Base-by-base conservation (phyloP, 2,329 filamentous ascomycete genomes). In the Leptographium wingfieldii region DNA sequence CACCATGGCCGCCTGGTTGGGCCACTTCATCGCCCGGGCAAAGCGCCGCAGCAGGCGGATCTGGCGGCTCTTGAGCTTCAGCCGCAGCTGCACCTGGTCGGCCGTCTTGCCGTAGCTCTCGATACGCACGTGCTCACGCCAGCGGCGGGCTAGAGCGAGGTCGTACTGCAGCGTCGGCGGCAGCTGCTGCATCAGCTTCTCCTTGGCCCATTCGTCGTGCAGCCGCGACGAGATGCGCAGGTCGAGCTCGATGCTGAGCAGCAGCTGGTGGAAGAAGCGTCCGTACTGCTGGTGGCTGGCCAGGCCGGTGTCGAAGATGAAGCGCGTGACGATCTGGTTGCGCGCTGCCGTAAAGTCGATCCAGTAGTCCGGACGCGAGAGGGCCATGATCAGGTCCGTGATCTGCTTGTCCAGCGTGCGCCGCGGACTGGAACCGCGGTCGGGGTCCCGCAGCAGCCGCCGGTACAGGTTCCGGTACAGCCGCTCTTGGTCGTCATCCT, bases 1-100 rank as follows among this genome's bases (percentile, higher is more conserved):
- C 53, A 88, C 76, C 7, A 87, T 83, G 61, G 83, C 81, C 25
- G 75, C 74, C 61, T 89, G 78, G 65, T 90, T 90, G 1, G 87
- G 87, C 87, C 87, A 91, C 70, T 88, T 90, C 75, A 91, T 83
- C 67, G 80, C 82, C 67, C 82, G 78, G 12, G 86, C 85, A 68
- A 91, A 90, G 43, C 80, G 79, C 64, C 81, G 80, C 52, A 91
- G 73, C 68, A 85, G 83, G 68, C 85, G 85, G 62, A 85, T 82
- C 69, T 90, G 87, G 27, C 81, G 77, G 67, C 80, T 80, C 72
- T 86, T 86, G 59, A 83, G 76, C 67, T 80, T 83, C 63, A 85
- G 81, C 19, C 84, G 80, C 54, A 90, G 80, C 62, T 77, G 80
- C 55, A 88, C 80, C 59, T 82, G 73, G 40, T 81, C 77, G 0